Evolutionary conservation across 495 filamentous ascomycete species (phyloP).

Genomic region (Aspergillus funiculosus): DNA sequence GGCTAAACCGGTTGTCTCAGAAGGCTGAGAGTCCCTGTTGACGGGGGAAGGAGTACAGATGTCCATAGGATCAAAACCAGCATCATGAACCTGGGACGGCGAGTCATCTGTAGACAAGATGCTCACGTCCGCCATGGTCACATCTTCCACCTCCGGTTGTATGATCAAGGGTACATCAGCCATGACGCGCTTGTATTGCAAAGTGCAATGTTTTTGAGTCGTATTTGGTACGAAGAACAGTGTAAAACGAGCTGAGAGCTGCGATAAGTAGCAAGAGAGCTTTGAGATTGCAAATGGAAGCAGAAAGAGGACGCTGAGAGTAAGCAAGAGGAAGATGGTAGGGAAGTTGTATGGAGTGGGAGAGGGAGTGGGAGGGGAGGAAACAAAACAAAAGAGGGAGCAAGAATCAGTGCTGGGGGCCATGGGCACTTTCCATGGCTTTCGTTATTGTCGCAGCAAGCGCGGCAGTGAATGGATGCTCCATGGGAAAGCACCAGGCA

Average conservation of each 20-base stretch:
- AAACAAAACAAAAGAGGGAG: conserved; percentile 13
- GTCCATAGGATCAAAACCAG: conserved; percentile 18
- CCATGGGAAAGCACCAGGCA: conserved; percentile 7
- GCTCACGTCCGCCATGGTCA: conserved; percentile 15
- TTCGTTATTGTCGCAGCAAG: conserved; percentile 7
- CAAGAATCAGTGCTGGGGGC: conserved; percentile 15
- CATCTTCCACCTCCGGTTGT: conserved; percentile 12
- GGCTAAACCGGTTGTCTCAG: not conserved
- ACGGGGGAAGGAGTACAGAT: conserved; percentile 7
- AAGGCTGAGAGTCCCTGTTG: not conserved
- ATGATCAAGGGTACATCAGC: conserved; percentile 7
- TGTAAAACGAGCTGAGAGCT: not conserved
- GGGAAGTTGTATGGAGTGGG: conserved; percentile 1
- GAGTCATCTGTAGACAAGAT: conserved; percentile 1
- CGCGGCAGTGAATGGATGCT: conserved; percentile 8
- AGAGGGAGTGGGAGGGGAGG: conserved; percentile 7
- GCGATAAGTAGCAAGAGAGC: not conserved
- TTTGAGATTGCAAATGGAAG: not conserved
- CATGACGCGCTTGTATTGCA: conserved; percentile 9
- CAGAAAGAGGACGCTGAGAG: conserved; percentile 1
- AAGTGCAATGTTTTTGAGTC: not conserved
- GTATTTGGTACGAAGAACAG: not conserved
- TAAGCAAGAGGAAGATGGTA: conserved; percentile 6
- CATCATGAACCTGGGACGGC: not conserved
- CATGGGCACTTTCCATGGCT: conserved; percentile 14